These are phyloP conservation scores for Alternaria rosae DNA, from an alignment of 2,329 filamentous ascomycete genomes.

Conservation along the genomic window DNA sequence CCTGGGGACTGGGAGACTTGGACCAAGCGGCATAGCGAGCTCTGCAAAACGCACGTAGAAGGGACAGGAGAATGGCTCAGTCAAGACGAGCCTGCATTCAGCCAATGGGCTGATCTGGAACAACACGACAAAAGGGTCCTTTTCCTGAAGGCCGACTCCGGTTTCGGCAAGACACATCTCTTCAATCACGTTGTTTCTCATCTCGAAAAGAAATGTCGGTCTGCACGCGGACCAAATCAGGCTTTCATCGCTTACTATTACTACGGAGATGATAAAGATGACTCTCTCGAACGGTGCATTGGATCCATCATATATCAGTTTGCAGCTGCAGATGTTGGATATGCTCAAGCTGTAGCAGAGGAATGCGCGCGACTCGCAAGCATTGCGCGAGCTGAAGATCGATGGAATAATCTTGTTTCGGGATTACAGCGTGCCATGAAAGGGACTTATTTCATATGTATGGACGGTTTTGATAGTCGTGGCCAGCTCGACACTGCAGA, in stretches of 20 bases:
- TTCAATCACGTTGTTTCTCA: not conserved
- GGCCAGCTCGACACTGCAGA: not conserved
- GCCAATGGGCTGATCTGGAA: not conserved
- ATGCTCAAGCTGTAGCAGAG: constrained; percentile 13
- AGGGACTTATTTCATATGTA: constrained; percentile 22
- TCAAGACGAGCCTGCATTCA: not conserved
- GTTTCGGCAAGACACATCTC: not conserved
- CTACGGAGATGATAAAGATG: constrained; percentile 20
- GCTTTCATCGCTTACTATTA: constrained; percentile 24
- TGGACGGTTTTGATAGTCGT: constrained; percentile 14
- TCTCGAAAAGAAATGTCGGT: constrained; percentile 1
- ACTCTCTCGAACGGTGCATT: constrained; percentile 19
- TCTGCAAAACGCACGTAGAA: constrained; percentile 3
- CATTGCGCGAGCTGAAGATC: constrained; percentile 12
- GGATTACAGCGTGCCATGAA: constrained; percentile 14
- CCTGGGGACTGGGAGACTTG: constrained; percentile 7
- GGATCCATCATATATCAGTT: constrained; percentile 26
- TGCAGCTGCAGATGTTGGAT: constrained; percentile 7
- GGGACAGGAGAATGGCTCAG: constrained; percentile 9
- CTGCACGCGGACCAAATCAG: not conserved
- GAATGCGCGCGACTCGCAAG: not conserved
- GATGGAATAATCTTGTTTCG: constrained; percentile 9
- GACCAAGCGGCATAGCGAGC: constrained; percentile 5
- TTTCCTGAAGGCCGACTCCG: not conserved
- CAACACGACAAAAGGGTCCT: not conserved